Base-by-base conservation (phyloP, 1,284 basidiomycete genomes). In the Ganoderma boninense region DNA sequence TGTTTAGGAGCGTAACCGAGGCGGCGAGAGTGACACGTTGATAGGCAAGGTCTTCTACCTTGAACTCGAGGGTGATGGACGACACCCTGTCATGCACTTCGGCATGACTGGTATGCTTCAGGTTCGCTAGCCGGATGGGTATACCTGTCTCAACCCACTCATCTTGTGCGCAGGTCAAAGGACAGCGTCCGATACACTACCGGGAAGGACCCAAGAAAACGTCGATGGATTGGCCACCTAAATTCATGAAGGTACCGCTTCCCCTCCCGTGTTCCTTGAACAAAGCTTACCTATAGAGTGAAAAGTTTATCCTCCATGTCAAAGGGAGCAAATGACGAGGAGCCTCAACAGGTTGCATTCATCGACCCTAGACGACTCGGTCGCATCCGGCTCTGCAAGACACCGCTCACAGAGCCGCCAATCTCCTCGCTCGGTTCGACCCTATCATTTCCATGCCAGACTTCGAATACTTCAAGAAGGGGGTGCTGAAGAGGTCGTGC, bases 31-130 rank as follows among this genome's bases (percentile, higher is more conserved):
- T 26, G 38, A 42, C n/a, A 7, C 13, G 2, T 38, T n/a, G 56
- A 65, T 64, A 90, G 94, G 94, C 57, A 96, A 96, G 80, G 88
- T 89, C 70, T 93, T 95, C 77, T 95, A 92, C 78, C 79, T 95
- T n/a, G 84, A 86, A 57, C 84, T 95, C 0, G 87, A 89, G 52
- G 92, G 92, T 4, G 74, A 84, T 29, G 92, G 92, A 0, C 84
- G 84, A 76, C 81, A 87, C 73, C 93, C 93, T 3, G 90, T 95
- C 5, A 82, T 95, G 69, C 93, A 95, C 78, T 93, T 95, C 74
- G 94, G 94, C 2, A 95, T 95, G 94, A 95, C 93, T 2, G 93
- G 94, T 11, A 90, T 91, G 89, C 84, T 95, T 46, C 90, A 93
- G 82, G 92, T 92, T 71, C 23, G 69, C 18, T 10, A 23, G 0